Percentiles rank a stretch among this genome's conserved stretches.
phyloP scores from a whole-genome alignment of 805 yeast genomes.

The Cyberlindnera petersonii region DNA sequence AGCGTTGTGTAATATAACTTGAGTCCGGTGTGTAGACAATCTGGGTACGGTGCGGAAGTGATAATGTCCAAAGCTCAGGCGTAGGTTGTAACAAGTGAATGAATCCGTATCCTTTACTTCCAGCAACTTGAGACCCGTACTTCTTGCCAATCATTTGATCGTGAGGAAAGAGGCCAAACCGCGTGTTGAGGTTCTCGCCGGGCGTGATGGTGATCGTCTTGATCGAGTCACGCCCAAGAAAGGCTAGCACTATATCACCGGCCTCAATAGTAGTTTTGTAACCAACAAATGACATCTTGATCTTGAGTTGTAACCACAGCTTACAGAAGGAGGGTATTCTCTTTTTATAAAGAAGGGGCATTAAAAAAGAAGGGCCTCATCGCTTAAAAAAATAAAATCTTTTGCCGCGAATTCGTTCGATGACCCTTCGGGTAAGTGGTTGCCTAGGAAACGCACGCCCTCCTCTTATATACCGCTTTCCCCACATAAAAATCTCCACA shows the following conservation, averaged over 20 bases:
- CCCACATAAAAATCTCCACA: neutral
- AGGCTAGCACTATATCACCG: slow-evolving; percentile 83
- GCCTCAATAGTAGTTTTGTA: slow-evolving; percentile 71
- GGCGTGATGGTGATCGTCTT: slow-evolving; percentile 64
- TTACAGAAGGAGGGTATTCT: too few relatives aligned
- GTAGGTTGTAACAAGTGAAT: slow-evolving; percentile 87
- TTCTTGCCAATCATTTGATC: slow-evolving; percentile 71
- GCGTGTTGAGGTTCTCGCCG: slow-evolving; percentile 68
- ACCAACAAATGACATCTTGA: slow-evolving; percentile 34
- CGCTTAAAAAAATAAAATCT: slow-evolving; percentile 1
- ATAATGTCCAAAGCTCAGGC: slow-evolving; percentile 94
- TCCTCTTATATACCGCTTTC: neutral
- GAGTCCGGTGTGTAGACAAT: slow-evolving; percentile 96
- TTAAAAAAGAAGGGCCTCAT: too few relatives aligned
- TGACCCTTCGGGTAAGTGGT: neutral
- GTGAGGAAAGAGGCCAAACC: slow-evolving; percentile 90
- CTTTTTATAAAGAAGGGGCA: too few relatives aligned
- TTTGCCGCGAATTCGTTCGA: slow-evolving; percentile 7
- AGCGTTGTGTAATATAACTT: slow-evolving; percentile 79
- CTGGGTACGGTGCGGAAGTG: slow-evolving; percentile 95
- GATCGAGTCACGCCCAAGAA: slow-evolving; percentile 74
- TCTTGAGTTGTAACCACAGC: too few relatives aligned
- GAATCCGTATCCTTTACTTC: slow-evolving; percentile 74
- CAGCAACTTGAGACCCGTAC: slow-evolving; percentile 83
- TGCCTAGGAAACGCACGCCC: neutral